Evolutionary conservation across 1,284 basidiomycete genomes (phyloP), one percentile per base, ranked within the genome.

Genomic region (Moesziomyces sp.): DNA sequence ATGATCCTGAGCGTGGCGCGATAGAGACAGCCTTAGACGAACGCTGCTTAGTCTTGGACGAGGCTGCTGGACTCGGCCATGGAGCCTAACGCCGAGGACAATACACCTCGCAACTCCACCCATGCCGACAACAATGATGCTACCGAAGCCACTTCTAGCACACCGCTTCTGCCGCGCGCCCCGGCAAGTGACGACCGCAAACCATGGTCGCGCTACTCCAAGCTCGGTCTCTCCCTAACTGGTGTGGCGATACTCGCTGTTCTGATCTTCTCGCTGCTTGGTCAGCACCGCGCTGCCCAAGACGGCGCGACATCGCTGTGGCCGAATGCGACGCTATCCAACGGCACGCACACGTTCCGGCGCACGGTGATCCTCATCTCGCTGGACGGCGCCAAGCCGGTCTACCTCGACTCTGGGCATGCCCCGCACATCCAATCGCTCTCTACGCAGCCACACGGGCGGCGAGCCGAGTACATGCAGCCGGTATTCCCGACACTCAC

Each of bases 401-500:
- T 92, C 78, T 94, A 94, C 80, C 87, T 95, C 43, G 90, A 93
- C 80, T 87, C 92, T 54, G 91, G 90, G 0, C 84, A 93, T 30
- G 93, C 93, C 1, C 92, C 93, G 0, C 89, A 93, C 82, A 85
- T 94, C 18, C 85, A 43, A 13, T 16, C 54, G 10, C 58, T 59
- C 13, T 54, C 46, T 21, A 44, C 38, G 10, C 18, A 43, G 5
- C 45, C 45, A 1, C 30, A 26, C 19, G 47, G 45, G 7, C 49
- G 48, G n/a, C 21, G 52, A 0, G 73, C 73, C 23, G 13, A 26
- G 5, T 67, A 47, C 46, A 90, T 97, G 90, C 87, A 88, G 60
- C 92, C 94, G 21, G 85, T 94, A 18, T 96, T 95, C 77, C 94
- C 94, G 2, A 92, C 92, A 0, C 85, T 94, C 69, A 96, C 94